Evolutionary conservation across 208 protist species (phyloP), one percentile per base, ranked within the genome.

Genomic region (Naegleria lovaniensis): DNA sequence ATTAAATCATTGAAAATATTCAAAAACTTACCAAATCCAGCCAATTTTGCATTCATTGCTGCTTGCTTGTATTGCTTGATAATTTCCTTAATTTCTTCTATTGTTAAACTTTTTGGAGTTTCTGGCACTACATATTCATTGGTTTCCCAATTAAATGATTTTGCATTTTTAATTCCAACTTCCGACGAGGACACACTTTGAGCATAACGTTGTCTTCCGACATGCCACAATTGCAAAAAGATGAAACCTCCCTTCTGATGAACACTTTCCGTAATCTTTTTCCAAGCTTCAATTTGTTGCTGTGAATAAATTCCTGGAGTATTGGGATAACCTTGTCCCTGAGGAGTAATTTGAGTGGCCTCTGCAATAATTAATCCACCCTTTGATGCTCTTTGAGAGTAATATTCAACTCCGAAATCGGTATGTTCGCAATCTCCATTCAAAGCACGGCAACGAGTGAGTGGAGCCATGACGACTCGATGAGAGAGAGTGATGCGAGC

Each of bases 321-420:
- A 58, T 90, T 55, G 9, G 25, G 59, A 41, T 94, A 94, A 6
- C 90, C 91, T 25, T 91, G 92, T 91, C 94, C 95, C 52, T 93
- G 92, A 75, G 92, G 90, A 58, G 93, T 91, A 43, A 96, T 94
- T 88, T 93, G 87, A 19, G 94, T 95, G 22, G 94, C 94, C 92
- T 97, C 95, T n/a, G 92, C 88, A 75, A 97, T 94, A 87, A 96
- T 94, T 41, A 97, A 93, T 38, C 95, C 95, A 76, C 94, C 94
- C n/a, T 90, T 90, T 33, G 89, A 92, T n/a, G 95, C 94, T 55
- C 95, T 93, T 92, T 96, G 94, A 0, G 90, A 25, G 94, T 96
- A 96, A 93, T 96, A 93, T 91, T 94, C 91, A 67, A 94, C 93
- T 93, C 95, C 91, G 9, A 43, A 40, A n/a, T 85, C 16, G 13